phyloP scores from a whole-genome alignment of 805 yeast genomes.

The Myxozyma neglecta region DNA sequence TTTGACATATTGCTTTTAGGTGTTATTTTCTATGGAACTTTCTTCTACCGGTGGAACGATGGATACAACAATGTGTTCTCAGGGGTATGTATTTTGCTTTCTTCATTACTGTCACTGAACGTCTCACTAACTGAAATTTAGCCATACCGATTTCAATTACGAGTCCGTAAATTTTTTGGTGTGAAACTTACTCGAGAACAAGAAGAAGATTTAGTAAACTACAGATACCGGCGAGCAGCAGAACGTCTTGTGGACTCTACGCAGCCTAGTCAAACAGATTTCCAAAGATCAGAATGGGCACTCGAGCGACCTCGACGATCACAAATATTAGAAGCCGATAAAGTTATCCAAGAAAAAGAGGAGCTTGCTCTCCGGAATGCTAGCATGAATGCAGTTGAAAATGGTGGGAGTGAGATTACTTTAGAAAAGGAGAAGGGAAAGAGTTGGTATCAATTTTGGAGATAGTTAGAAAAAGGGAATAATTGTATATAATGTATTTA shows the following conservation, averaged over 20 bases:
- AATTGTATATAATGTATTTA: neutral
- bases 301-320: slow-evolving; percentile 68
- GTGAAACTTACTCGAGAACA: slow-evolving; percentile 61
- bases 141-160: slow-evolving; percentile 62
- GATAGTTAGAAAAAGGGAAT: neutral
- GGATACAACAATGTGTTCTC: slow-evolving; percentile 75
- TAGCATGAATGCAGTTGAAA: neutral
- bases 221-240: slow-evolving; percentile 42
- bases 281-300: slow-evolving; percentile 46
- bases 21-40: slow-evolving; percentile 58
- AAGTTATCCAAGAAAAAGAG: slow-evolving; percentile 66
- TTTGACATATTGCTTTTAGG: slow-evolving; percentile 45
- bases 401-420: slow-evolving; percentile 31
- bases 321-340: slow-evolving; percentile 73
- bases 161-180: slow-evolving; percentile 53
- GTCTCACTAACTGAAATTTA: neutral
- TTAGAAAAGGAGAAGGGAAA: neutral
- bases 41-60: slow-evolving; percentile 82
- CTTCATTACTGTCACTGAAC: neutral
- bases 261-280: slow-evolving; percentile 40
- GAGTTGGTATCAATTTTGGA: slow-evolving; percentile 26
- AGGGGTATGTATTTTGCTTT: slow-evolving; percentile 36
- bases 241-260: slow-evolving; percentile 40
- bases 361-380: slow-evolving; percentile 50
- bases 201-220: slow-evolving; percentile 59